Evolutionary conservation across 2,329 filamentous ascomycete species (phyloP).

Genomic region (Neoscytalidium dimidiatum): DNA sequence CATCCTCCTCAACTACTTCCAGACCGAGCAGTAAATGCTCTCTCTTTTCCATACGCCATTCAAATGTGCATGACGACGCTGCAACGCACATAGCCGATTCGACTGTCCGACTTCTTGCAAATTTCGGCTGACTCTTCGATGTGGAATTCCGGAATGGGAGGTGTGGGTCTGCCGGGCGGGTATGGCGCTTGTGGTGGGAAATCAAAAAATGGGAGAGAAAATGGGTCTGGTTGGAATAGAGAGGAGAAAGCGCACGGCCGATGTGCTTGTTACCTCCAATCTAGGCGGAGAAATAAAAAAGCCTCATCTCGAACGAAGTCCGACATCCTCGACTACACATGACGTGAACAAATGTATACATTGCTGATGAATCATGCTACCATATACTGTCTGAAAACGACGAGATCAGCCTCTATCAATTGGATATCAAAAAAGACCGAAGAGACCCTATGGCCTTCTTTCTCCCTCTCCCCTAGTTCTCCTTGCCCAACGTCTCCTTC

Average conservation of each 20-base stretch:
- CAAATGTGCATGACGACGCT: constrained; percentile 21
- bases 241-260: neutral
- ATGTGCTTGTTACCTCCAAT: constrained; percentile 3
- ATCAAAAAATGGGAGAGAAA: constrained; percentile 2
- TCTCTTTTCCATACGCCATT: neutral
- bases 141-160: neutral
- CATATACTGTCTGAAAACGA: too few species aligned
- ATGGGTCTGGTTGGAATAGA: constrained; percentile 4
- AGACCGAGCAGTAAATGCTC: constrained; percentile 65
- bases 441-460: neutral
- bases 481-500: neutral
- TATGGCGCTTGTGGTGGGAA: neutral
- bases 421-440: too few species aligned
- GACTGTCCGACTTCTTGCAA: neutral
- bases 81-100: constrained; percentile 1
- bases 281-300: constrained; percentile 12
- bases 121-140: neutral
- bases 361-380: neutral
- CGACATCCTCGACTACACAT: neutral
- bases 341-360: neutral
- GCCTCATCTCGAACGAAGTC: neutral
- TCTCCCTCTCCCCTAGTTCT: neutral
- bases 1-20: constrained; percentile 99
- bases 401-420: too few species aligned
- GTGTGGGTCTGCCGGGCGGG: neutral